Evolutionary conservation across 208 protist species (phyloP), one percentile per base, ranked within the genome.

Genomic region (Crithidia sp.): DNA sequence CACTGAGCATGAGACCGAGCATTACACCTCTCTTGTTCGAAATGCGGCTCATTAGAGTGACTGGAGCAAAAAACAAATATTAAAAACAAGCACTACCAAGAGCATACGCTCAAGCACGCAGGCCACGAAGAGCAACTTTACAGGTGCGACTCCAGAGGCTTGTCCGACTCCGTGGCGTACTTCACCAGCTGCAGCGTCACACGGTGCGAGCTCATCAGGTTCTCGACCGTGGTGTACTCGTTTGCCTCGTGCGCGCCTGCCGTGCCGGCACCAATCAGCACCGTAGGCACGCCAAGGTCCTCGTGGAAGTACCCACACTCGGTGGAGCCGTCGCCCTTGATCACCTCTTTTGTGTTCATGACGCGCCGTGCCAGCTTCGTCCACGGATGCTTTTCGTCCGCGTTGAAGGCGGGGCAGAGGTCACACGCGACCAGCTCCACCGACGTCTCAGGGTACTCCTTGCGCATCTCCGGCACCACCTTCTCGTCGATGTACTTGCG

Each of bases 281-380:
- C 57, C 6, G 79, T 88, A 7, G 82, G 84, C 36, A 86, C 80
- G 57, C 39, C 55, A 2, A 77, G 68, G 16, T 85, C 66, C 40
- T 73, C 77, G 41, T 87, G 81, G 61, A 86, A 93, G 53, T 83
- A 79, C 17, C 85, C 83, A 19, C 59, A 81, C 55, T 93, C 83
- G 0, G 81, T 86, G 4, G 67, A 72, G 55, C 75, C 83, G 17
- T 13, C 57, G 19, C 79, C 77, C 55, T 75, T 71, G 12, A 72
- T 19, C 4, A 55, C 47, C 36, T 76, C 71, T 8, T 65, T 8
- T 50, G 54, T 40, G 9, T 59, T 71, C 52, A 69, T 62, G 13
- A 75, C 12, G 16, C 61, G 66, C 43, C 76, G 77, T n/a, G 71
- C 45, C 36, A 84, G 59, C 50, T 71, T 54, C 49, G 78, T 83